These are phyloP conservation scores for Noccaea bulbosa DNA, from an alignment of 345 rosid genomes.

Conservation along the genomic window DNA sequence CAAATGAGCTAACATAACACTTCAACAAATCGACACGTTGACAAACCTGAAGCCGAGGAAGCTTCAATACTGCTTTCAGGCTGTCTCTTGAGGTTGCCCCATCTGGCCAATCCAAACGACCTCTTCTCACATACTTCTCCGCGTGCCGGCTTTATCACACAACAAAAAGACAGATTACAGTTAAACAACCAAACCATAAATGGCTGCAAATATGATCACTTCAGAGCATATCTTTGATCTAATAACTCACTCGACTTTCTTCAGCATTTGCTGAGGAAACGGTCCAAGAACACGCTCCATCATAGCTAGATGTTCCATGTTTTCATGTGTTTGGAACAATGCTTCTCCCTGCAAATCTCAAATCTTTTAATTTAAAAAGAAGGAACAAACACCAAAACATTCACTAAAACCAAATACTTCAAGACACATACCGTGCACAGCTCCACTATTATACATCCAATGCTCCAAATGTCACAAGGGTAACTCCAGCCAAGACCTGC, in stretches of 20 bases:
- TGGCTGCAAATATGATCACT: slow-evolving; percentile 1
- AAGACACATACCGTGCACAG: slow-evolving; percentile 71
- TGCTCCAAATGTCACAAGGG: slow-evolving; percentile 93
- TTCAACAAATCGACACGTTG: neutral
- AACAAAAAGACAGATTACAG: slow-evolving; percentile 8
- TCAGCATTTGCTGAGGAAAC: slow-evolving; percentile 70
- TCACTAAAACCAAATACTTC: neutral
- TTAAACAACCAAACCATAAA: neutral
- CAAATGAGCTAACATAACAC: neutral
- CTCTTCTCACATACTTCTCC: slow-evolving; percentile 81
- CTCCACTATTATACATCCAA: slow-evolving; percentile 83
- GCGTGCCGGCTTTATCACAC: slow-evolving; percentile 64
- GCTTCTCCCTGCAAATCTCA: slow-evolving; percentile 72
- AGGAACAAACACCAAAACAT: neutral
- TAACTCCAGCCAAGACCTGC: slow-evolving; percentile 90
- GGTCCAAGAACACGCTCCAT: slow-evolving; percentile 90
- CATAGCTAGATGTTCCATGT: slow-evolving; percentile 92
- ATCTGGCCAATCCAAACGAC: slow-evolving; percentile 88
- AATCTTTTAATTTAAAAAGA: neutral
- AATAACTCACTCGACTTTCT: slow-evolving; percentile 70
- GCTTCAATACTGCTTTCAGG: slow-evolving; percentile 73
- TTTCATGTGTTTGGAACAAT: slow-evolving; percentile 89
- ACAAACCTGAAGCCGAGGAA: slow-evolving; percentile 77
- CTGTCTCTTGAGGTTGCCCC: slow-evolving; percentile 86
- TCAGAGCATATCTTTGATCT: neutral